Evolutionary conservation across 1,284 basidiomycete genomes (phyloP).

Genomic region (Moniliella sp.): DNA sequence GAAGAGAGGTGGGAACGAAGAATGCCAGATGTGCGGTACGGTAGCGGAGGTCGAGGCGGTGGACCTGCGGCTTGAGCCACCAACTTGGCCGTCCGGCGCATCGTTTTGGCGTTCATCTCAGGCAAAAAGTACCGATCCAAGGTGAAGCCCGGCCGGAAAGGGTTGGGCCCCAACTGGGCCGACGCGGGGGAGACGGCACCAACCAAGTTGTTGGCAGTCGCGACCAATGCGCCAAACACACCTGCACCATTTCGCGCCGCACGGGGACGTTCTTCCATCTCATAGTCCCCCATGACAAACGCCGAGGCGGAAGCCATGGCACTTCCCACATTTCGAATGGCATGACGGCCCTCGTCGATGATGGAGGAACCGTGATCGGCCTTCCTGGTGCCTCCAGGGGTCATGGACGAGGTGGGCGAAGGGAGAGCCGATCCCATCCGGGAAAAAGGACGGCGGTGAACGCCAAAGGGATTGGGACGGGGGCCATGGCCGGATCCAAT

Average conservation of each 20-base stretch:
- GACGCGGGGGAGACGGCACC: slow-evolving; percentile 27
- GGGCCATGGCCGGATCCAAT: too few species aligned
- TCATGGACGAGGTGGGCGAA: slow-evolving; percentile 1
- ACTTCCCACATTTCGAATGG: neutral
- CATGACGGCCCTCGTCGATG: too few species aligned
- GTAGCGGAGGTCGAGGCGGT: too few species aligned
- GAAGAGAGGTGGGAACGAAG: too few species aligned
- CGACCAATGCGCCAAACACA: slow-evolving; percentile 52
- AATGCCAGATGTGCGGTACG: too few species aligned
- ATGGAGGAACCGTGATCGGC: too few species aligned
- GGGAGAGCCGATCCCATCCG: neutral
- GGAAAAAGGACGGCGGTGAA: neutral
- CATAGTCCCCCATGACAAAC: slow-evolving; percentile 18
- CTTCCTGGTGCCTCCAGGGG: too few species aligned
- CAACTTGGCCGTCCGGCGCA: slow-evolving; percentile 26
- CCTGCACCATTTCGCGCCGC: slow-evolving; percentile 44
- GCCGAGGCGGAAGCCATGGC: slow-evolving; percentile 19
- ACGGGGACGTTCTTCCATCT: slow-evolving; percentile 38
- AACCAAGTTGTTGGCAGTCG: slow-evolving; percentile 45
- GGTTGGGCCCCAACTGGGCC: slow-evolving; percentile 43
- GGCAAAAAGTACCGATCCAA: slow-evolving; percentile 42
- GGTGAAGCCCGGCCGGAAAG: slow-evolving; percentile 49
- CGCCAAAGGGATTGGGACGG: neutral
- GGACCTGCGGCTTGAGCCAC: slow-evolving; percentile 20
- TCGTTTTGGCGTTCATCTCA: slow-evolving; percentile 31